A percentile compares a stretch with the other conserved stretches of the same genome.
phyloP scores from a whole-genome alignment of 768 basidiomycete species.

The Collybia mongolica region DNA sequence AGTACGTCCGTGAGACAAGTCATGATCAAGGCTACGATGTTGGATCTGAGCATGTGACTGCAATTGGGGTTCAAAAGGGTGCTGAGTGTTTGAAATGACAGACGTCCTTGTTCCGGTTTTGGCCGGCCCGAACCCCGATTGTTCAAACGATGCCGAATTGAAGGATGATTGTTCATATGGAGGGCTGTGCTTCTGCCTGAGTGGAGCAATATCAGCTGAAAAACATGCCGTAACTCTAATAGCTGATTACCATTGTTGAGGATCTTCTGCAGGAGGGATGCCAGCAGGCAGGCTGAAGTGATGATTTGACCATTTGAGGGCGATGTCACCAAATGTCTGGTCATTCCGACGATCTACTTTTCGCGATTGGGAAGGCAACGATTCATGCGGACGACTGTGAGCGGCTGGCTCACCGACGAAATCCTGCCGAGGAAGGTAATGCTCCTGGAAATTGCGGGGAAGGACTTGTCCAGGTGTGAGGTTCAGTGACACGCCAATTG shows the following conservation, averaged over 20 bases:
- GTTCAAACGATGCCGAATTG: background rate
- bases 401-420: too few species aligned
- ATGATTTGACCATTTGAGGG: too few species aligned
- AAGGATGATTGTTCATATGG: background rate
- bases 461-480: constrained; percentile 57
- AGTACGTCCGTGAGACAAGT: background rate
- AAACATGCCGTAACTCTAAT: too few species aligned
- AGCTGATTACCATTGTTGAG: too few species aligned
- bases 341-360: too few species aligned
- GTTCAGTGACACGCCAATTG: constrained; percentile 44
- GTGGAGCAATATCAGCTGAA: too few species aligned
- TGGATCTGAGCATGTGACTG: constrained; percentile 3
- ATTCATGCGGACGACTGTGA: too few species aligned
- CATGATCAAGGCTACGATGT: background rate
- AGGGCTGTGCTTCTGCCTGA: too few species aligned
- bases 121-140: constrained; percentile 3
- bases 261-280: too few species aligned
- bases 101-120: background rate
- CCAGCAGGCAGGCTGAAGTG: too few species aligned
- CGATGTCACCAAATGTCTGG: too few species aligned
- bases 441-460: constrained; percentile 33
- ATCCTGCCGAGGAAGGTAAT: constrained; percentile 4
- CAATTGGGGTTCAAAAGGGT: constrained; percentile 4
- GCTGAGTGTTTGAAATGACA: background rate
- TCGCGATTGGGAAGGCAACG: too few species aligned